These are phyloP conservation scores for Metschnikowia bowlesiae DNA, from an alignment of 805 yeast genomes.

Conservation along the genomic window DNA sequence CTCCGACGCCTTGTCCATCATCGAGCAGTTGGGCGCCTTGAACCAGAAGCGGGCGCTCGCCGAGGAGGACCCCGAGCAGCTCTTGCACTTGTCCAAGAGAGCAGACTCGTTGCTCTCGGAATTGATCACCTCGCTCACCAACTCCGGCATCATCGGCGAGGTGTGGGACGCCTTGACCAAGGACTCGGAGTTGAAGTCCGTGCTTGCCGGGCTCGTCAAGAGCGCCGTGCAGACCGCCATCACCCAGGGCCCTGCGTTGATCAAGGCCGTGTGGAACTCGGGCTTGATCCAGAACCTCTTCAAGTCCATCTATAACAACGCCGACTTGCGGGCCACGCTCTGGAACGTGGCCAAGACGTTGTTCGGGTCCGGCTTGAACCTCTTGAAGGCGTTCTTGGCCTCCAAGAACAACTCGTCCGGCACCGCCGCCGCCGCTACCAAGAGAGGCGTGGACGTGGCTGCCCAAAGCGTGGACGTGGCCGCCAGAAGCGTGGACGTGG, in stretches of 20 bases:
- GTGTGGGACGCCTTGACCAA: constrained; percentile 34
- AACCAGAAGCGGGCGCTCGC: constrained; percentile 34
- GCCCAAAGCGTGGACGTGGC: not conserved
- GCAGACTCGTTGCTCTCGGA: constrained; percentile 33
- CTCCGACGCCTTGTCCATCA: constrained; percentile 29
- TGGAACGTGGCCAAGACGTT: constrained; percentile 31
- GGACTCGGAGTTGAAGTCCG: constrained; percentile 25
- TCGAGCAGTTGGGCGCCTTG: constrained; percentile 30
- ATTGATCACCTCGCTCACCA: constrained; percentile 33
- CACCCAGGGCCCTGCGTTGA: constrained; percentile 38
- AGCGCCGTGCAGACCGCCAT: constrained; percentile 30
- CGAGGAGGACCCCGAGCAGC: constrained; percentile 24
- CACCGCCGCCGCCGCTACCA: constrained; percentile 14
- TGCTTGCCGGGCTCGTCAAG: constrained; percentile 26
- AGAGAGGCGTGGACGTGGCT: too few relatives aligned
- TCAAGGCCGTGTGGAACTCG: constrained; percentile 38
- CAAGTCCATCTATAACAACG: constrained; percentile 27
- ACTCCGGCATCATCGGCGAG: constrained; percentile 36
- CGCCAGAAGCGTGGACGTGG: constrained; percentile 15
- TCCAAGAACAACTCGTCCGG: constrained; percentile 7
- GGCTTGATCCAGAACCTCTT: constrained; percentile 35
- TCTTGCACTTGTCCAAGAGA: constrained; percentile 27
- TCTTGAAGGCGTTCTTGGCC: constrained; percentile 21
- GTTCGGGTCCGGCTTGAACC: constrained; percentile 29
- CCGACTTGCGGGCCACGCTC: constrained; percentile 31